These are phyloP conservation scores for Penicillium silybi DNA, from an alignment of 495 filamentous ascomycete genomes.

Conservation along the genomic window DNA sequence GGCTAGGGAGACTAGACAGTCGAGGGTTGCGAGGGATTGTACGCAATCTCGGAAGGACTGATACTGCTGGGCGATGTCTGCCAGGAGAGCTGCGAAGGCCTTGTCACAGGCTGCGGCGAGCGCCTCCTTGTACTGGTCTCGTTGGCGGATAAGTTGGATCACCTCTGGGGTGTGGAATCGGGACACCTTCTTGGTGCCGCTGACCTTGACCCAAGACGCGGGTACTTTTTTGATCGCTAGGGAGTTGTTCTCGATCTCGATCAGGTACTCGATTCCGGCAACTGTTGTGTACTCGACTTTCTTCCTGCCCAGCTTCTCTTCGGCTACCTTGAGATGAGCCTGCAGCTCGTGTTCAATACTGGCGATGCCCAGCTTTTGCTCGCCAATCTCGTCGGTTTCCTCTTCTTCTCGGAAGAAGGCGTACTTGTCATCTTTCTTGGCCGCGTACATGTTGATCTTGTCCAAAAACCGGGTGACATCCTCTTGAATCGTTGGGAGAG, in stretches of 20 bases:
- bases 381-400: constrained; percentile 79
- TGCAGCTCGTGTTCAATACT: constrained; percentile 83
- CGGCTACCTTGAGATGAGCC: constrained; percentile 67
- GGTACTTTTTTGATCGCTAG: constrained; percentile 75
- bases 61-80: constrained; percentile 73
- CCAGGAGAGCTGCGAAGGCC: constrained; percentile 70
- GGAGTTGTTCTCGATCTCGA: constrained; percentile 78
- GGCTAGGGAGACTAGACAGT: constrained; percentile 85
- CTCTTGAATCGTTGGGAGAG: constrained; percentile 70
- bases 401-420: constrained; percentile 83
- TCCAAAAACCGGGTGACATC: constrained; percentile 71
- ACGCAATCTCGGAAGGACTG: constrained; percentile 86
- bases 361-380: constrained; percentile 88
- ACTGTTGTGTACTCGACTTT: constrained; percentile 74
- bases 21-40: constrained; percentile 78
- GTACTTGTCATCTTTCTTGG: constrained; percentile 86
- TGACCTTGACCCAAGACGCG: constrained; percentile 91
- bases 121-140: constrained; percentile 92
- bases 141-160: constrained; percentile 72
- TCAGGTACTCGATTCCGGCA: constrained; percentile 87
- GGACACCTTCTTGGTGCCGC: constrained; percentile 86
- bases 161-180: constrained; percentile 95
- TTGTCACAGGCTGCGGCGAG: constrained; percentile 87
- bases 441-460: constrained; percentile 81
- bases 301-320: constrained; percentile 63